Conservation (phyloP, 345 rosid species). For the Barbarea vulgaris region DNA sequence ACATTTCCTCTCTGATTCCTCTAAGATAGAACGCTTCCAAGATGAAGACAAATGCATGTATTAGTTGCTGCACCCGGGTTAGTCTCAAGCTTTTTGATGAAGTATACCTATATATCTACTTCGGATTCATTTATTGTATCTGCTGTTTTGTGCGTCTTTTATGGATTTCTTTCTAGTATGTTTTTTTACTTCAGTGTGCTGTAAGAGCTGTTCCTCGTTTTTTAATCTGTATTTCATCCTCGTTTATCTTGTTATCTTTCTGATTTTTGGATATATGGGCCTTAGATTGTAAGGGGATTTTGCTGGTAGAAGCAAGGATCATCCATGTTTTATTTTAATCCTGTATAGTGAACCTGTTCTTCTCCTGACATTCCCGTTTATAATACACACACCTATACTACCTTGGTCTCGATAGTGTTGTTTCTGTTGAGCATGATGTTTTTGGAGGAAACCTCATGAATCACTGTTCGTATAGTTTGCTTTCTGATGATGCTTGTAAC, state of each 20-base stretch:
- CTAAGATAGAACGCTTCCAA: slow-evolving; percentile 1
- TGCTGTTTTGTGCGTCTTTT: not conserved
- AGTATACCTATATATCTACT: not conserved
- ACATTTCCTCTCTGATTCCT: slow-evolving; percentile 5
- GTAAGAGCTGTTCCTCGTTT: no score
- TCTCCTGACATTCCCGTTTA: not conserved
- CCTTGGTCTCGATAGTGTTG: not conserved
- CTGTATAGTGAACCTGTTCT: not conserved
- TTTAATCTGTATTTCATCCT: not conserved
- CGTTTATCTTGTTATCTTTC: not conserved
- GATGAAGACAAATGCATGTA: slow-evolving; percentile 18
- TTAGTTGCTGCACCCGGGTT: slow-evolving; percentile 19
- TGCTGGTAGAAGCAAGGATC: not conserved
- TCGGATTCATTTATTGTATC: not conserved
- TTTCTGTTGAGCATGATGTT: not conserved
- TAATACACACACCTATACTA: not conserved
- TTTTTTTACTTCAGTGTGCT: not conserved
- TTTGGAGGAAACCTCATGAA: slow-evolving; percentile 2
- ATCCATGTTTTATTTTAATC: not conserved
- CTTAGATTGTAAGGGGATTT: not conserved
- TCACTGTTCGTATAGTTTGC: slow-evolving; percentile 1
- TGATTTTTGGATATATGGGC: not conserved
- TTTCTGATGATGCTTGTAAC: not conserved
- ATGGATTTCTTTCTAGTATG: not conserved
- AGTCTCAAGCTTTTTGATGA: slow-evolving; percentile 26